Conservation (phyloP, 768 basidiomycete genomes). For the Lepiota brunneoincarnata region DNA sequence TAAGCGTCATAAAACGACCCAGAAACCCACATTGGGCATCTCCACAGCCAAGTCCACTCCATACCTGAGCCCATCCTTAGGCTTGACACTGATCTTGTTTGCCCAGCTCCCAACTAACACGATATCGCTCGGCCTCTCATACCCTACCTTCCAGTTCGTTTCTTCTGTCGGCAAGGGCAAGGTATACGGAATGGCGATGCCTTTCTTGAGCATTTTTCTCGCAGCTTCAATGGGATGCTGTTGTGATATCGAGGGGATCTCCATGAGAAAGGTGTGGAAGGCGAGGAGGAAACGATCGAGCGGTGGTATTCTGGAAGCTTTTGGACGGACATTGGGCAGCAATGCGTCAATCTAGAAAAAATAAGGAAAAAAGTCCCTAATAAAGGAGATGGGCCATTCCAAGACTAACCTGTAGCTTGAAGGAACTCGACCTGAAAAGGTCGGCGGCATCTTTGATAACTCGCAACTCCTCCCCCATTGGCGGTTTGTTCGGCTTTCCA, state of each 20-base stretch:
- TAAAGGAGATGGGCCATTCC: not conserved
- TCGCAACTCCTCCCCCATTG: constrained; percentile 69
- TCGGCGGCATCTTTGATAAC: constrained; percentile 71
- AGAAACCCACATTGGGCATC: constrained; percentile 73
- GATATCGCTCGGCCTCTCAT: constrained; percentile 74
- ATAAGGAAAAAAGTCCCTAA: constrained; percentile 7
- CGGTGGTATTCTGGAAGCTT: constrained; percentile 48
- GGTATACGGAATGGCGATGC: constrained; percentile 66
- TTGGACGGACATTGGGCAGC: constrained; percentile 72
- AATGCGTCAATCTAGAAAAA: constrained; percentile 69
- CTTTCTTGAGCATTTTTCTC: constrained; percentile 46
- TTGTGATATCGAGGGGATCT: constrained; percentile 53
- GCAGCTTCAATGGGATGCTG: constrained; percentile 69
- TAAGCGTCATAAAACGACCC: not conserved
- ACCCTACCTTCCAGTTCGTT: constrained; percentile 86
- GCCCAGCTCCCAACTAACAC: constrained; percentile 86
- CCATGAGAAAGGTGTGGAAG: constrained; percentile 64
- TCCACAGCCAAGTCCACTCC: constrained; percentile 80
- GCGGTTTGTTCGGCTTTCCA: constrained; percentile 45
- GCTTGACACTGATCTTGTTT: constrained; percentile 71
- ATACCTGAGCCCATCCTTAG: constrained; percentile 60
- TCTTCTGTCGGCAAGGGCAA: constrained; percentile 71
- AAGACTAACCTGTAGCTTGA: constrained; percentile 75
- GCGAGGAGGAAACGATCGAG: constrained; percentile 67
- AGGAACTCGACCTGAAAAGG: constrained; percentile 73